These are phyloP conservation scores for Ganoderma sinense DNA, from an alignment of 1,284 basidiomycete genomes.

Conservation along the genomic window DNA sequence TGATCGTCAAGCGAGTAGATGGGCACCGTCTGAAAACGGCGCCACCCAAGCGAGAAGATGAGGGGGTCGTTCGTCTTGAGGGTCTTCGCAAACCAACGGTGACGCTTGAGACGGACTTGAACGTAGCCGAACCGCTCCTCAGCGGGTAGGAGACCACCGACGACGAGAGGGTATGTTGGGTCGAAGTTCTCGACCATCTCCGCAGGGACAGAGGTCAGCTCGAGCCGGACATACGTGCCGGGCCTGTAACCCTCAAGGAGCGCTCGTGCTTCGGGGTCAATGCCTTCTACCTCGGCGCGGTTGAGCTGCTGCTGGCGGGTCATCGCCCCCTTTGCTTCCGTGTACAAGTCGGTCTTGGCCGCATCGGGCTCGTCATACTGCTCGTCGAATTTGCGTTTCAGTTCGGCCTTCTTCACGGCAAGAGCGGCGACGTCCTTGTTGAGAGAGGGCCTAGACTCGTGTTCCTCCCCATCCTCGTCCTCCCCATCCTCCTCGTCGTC, in stretches of 20 bases:
- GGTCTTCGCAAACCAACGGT: conserved; percentile 93
- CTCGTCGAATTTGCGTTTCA: conserved; percentile 96
- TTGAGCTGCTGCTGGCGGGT: conserved; percentile 88
- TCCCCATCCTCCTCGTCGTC: conserved; percentile 52
- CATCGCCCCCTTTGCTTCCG: conserved; percentile 92
- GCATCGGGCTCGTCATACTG: conserved; percentile 93
- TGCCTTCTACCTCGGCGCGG: conserved; percentile 84
- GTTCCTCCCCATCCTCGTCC: conserved; percentile 42
- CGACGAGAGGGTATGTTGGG: conserved; percentile 88
- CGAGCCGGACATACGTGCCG: conserved; percentile 94
- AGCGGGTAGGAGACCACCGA: conserved; percentile 91
- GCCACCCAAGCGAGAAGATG: conserved; percentile 95
- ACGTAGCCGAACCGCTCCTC: conserved; percentile 95
- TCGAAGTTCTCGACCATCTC: conserved; percentile 97
- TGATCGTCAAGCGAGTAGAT: conserved; percentile 98
- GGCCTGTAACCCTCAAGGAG: conserved; percentile 92
- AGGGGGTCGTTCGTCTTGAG: conserved; percentile 98
- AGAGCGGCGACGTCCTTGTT: conserved; percentile 58
- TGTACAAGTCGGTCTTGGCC: conserved; percentile 86
- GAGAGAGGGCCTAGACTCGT: conserved; percentile 35
- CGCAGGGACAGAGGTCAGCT: conserved; percentile 85
- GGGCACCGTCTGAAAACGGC: conserved; percentile 94
- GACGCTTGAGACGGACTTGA: conserved; percentile 96
- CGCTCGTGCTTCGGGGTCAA: conserved; percentile 82
- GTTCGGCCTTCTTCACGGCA: conserved; percentile 87